Base-by-base conservation (phyloP, 2,329 filamentous ascomycete species). In the Thielaviopsis musarum region DNA sequence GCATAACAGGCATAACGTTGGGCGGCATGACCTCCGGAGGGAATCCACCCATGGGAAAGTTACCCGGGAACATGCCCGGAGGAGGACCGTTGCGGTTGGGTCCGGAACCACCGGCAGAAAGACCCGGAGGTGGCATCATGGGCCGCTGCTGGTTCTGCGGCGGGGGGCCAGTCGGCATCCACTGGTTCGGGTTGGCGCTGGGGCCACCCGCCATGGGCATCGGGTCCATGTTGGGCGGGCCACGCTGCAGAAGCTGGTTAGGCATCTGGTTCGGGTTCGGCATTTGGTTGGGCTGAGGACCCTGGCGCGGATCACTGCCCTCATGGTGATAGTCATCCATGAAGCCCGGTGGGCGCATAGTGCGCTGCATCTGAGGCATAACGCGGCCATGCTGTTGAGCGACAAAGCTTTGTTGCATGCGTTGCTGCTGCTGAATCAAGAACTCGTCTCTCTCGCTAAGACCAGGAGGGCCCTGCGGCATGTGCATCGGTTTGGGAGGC, bases 221-320 rank as follows among this genome's bases (percentile, higher is more conserved):
- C 65, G 80, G 77, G 53, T 83, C 81, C 49, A 85, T 81, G 19
- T 77, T 78, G 0, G 75, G 77, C 5, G 77, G 79, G n/a, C 79
- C 80, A 5, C 81, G 78, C 68, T 84, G 81, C 22, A 85, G 69
- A 58, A 85, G 84, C 66, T 84, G 81, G 3, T 80, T 83, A 80
- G 80, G 64, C 80, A 49, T 49, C n/a, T 49, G 45, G 45, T 19
- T 21, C 7, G 45, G 45, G 45, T 49, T 49, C 4, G 45, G 9
- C 15, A 49, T 49, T 10, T 49, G 45, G 45, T 49, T 79, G 4
- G 80, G 80, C 63, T 81, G 78, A 60, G 74, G 75, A 26, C 72
- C 73, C 45, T 74, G 73, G 60, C 68, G 64, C 51, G 49, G 53
- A 12, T 81, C 77, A 24, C 69, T 70, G 28, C 81, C 76, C 15